phyloP scores from a whole-genome alignment of 2,329 filamentous ascomycete genomes.

The Penicillium sp. region DNA sequence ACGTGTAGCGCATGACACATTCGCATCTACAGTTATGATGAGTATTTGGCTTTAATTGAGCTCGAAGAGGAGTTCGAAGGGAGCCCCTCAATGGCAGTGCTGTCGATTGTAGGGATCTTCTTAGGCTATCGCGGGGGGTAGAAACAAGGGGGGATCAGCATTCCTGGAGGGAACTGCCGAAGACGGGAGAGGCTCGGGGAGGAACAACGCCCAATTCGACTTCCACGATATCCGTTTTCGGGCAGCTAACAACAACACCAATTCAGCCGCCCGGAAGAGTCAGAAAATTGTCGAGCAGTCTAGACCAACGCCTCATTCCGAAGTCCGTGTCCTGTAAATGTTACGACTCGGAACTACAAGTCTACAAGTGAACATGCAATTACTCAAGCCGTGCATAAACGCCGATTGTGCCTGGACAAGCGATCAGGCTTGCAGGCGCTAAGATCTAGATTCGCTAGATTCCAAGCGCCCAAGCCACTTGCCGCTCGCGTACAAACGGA shows the following conservation, averaged over 20 bases:
- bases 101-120: background rate
- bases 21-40: background rate
- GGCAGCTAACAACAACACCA: conserved; percentile 12
- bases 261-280: background rate
- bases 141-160: background rate
- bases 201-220: background rate
- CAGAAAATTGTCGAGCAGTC: conserved; percentile 4
- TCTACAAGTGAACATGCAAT: background rate
- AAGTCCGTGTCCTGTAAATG: conserved; percentile 8
- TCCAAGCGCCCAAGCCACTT: conserved; percentile 7
- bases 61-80: background rate
- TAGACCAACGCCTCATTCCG: conserved; percentile 7
- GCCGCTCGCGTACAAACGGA: conserved; percentile 13
- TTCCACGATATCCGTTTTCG: conserved; percentile 26
- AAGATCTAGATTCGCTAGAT: conserved; percentile 13
- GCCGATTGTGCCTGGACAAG: background rate
- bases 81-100: background rate
- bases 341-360: background rate
- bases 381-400: conserved; percentile 7
- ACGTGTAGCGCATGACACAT: background rate
- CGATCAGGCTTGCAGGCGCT: conserved; percentile 4
- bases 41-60: background rate
- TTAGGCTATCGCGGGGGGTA: background rate
- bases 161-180: conserved; percentile 4
- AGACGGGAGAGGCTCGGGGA: conserved; percentile 7